These are phyloP conservation scores for Gleditsia sinensis DNA, from an alignment of 306 rosid genomes.

Conservation along the genomic window DNA sequence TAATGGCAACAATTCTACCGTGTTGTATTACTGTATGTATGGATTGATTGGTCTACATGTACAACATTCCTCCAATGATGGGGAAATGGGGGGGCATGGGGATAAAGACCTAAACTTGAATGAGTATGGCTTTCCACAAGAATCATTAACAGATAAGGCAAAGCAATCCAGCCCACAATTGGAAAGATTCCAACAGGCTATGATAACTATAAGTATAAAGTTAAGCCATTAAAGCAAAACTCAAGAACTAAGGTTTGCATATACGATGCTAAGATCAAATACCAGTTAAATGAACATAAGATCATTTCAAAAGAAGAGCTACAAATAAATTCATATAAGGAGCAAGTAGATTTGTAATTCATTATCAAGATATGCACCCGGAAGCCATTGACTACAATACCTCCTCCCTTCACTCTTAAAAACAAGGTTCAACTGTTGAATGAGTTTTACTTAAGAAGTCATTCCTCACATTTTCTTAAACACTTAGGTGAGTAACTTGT, in stretches of 20 bases:
- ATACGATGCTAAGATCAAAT: neutral
- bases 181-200: slow-evolving; percentile 3
- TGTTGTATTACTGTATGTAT: neutral
- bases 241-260: neutral
- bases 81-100: neutral
- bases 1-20: slow-evolving; percentile 1
- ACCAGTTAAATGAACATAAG: slow-evolving; percentile 10
- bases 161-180: slow-evolving; percentile 3
- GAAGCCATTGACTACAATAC: neutral
- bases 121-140: neutral
- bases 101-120: slow-evolving; percentile 11
- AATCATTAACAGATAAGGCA: neutral
- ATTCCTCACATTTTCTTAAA: neutral
- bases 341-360: neutral
- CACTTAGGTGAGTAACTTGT: neutral
- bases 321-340: slow-evolving; percentile 17
- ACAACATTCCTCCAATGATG: neutral
- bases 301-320: neutral
- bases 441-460: neutral
- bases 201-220: slow-evolving; percentile 1
- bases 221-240: slow-evolving; percentile 11
- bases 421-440: neutral
- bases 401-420: neutral
- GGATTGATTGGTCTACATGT: neutral
- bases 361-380: slow-evolving; percentile 2